These are phyloP conservation scores for Dryas drummondii DNA, from an alignment of 306 rosid species.

Conservation along the genomic window DNA sequence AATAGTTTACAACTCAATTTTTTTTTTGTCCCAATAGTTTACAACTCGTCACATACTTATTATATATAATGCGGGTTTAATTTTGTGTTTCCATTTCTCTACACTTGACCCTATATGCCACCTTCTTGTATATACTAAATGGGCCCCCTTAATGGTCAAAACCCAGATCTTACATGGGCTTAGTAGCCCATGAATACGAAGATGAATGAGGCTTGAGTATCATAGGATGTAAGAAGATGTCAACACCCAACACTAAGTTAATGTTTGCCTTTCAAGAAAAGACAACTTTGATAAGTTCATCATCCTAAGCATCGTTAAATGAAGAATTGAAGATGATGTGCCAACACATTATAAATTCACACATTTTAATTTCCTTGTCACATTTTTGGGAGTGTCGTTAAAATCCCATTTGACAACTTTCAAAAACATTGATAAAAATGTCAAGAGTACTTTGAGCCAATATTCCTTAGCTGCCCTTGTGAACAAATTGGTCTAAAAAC, in stretches of 20 bases:
- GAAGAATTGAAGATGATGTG: background rate
- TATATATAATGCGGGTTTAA: too few species aligned
- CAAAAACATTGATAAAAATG: background rate
- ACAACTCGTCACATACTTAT: too few species aligned
- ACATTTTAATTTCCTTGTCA: background rate
- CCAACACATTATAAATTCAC: background rate
- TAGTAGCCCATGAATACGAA: background rate
- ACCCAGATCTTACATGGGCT: background rate
- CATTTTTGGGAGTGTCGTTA: background rate
- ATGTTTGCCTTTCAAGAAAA: background rate
- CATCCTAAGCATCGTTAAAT: background rate
- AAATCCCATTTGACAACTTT: background rate
- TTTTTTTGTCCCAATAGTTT: too few species aligned
- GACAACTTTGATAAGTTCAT: background rate
- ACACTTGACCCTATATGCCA: too few species aligned
- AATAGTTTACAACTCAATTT: too few species aligned
- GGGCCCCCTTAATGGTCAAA: background rate
- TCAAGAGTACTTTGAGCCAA: background rate
- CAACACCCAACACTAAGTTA: background rate
- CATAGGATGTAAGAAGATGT: background rate
- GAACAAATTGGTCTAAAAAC: constrained; percentile 14
- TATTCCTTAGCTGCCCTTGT: background rate
- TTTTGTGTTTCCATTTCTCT: too few species aligned
- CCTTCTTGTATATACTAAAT: too few species aligned
- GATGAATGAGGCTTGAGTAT: background rate